Conservation (phyloP, 208 protist species). For the Leptomonas seymouri region DNA sequence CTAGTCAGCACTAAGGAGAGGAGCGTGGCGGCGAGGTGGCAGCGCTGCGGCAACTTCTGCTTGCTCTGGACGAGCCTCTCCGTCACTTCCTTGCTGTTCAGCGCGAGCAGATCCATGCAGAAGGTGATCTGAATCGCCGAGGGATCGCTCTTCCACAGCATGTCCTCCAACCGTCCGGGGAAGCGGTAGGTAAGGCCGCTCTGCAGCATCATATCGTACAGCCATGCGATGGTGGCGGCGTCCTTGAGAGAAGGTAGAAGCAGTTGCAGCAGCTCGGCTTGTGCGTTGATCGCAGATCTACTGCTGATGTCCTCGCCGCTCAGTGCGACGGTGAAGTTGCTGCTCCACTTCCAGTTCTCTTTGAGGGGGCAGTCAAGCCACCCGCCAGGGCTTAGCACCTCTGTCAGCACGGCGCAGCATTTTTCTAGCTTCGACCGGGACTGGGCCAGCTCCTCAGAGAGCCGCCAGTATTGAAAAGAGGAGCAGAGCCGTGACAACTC, state of each 20-base stretch:
- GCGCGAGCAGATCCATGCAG: constrained; percentile 51
- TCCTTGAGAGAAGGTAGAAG: constrained; percentile 45
- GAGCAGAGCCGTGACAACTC: constrained; percentile 42
- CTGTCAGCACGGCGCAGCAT: constrained; percentile 24
- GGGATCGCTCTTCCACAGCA: constrained; percentile 49
- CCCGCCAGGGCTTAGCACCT: constrained; percentile 39
- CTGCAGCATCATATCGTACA: constrained; percentile 56
- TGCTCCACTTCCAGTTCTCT: constrained; percentile 24
- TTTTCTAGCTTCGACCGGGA: constrained; percentile 26
- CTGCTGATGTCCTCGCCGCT: constrained; percentile 19
- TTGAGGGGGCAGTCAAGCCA: constrained; percentile 50
- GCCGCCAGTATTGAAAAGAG: constrained; percentile 43
- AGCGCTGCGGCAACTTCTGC: constrained; percentile 37
- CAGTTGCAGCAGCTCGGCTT: constrained; percentile 52
- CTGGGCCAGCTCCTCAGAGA: constrained; percentile 39
- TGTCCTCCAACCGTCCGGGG: constrained; percentile 33
- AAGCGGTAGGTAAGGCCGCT: constrained; percentile 20
- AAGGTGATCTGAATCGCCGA: constrained; percentile 34
- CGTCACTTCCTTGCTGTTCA: constrained; percentile 22
- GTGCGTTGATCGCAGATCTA: constrained; percentile 45
- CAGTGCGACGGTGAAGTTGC: constrained; percentile 8
- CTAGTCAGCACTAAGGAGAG: constrained; percentile 33
- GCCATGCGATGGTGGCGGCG: constrained; percentile 51
- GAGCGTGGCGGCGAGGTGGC: constrained; percentile 48
- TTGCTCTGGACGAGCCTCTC: constrained; percentile 35